Evolutionary conservation across 2,329 filamentous ascomycete species (phyloP).

Genomic region (Ascochyta rabiei): DNA sequence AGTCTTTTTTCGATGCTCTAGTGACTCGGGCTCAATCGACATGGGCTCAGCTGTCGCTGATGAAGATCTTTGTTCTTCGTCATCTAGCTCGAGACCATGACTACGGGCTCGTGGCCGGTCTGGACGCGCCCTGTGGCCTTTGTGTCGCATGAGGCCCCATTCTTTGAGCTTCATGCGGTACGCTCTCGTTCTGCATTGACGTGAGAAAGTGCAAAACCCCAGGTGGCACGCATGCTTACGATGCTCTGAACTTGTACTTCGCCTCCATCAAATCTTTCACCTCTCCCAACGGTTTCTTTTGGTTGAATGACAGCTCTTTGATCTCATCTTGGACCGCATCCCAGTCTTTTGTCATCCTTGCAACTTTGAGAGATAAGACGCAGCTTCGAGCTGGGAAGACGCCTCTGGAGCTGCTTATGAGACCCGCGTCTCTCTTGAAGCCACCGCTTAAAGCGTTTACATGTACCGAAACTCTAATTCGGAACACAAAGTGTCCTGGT

Average conservation of each 20-base stretch:
- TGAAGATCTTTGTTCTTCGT: conserved; percentile 10
- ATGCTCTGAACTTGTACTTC: conserved; percentile 42
- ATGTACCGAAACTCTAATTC: no score
- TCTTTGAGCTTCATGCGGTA: conserved; percentile 48
- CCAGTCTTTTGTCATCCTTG: conserved; percentile 44
- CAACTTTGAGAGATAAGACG: neutral
- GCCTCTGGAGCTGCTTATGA: no score
- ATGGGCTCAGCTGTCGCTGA: conserved; percentile 12
- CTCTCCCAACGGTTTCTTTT: conserved; percentile 42
- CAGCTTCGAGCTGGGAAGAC: no score
- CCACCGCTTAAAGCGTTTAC: no score
- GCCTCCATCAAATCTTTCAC: conserved; percentile 44
- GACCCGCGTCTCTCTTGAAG: no score
- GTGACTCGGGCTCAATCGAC: neutral
- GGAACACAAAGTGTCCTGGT: no score
- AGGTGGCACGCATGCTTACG: conserved; percentile 26
- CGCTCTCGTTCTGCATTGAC: conserved; percentile 35
- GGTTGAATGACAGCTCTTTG: conserved; percentile 40
- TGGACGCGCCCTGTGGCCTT: neutral
- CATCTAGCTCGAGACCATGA: conserved; percentile 1
- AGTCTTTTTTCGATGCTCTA: conserved; percentile 2
- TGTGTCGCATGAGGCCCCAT: conserved; percentile 41
- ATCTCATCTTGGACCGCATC: conserved; percentile 38
- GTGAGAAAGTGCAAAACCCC: conserved; percentile 4
- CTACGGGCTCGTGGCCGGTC: neutral